A percentile compares a stretch with the other conserved stretches of the same genome.
Evolutionary conservation across 768 basidiomycete species (phyloP).

Genomic region (Nevesoporus exiguus): DNA sequence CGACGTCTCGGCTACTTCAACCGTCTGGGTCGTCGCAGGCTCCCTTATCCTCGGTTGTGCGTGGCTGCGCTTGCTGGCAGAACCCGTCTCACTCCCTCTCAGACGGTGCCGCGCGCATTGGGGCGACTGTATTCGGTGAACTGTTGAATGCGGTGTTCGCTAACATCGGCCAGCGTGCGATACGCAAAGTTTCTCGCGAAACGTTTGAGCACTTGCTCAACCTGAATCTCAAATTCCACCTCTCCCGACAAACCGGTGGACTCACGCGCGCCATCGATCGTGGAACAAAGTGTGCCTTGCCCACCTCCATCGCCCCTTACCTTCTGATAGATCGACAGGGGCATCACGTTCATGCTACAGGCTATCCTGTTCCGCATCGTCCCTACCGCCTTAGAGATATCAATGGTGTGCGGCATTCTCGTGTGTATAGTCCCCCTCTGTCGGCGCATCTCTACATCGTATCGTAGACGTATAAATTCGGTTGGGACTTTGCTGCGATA

Average conservation of each 20-base stretch:
- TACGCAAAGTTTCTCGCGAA: conserved; percentile 91
- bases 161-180: conserved; percentile 89
- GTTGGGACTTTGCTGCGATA: conserved; percentile 94
- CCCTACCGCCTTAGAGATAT: conserved; percentile 93
- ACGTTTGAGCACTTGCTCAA: conserved; percentile 93
- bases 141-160: conserved; percentile 95
- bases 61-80: conserved; percentile 29
- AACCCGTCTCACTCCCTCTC: neutral
- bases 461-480: conserved; percentile 89
- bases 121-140: conserved; percentile 87
- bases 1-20: conserved; percentile 65
- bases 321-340: conserved; percentile 45
- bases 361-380: conserved; percentile 93
- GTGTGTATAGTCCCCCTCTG: conserved; percentile 41
- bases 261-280: conserved; percentile 95
- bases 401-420: conserved; percentile 95
- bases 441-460: neutral
- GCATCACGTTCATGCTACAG: conserved; percentile 92
- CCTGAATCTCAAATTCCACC: conserved; percentile 89
- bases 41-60: conserved; percentile 86
- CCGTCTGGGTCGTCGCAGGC: conserved; percentile 92
- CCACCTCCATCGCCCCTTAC: neutral
- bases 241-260: conserved; percentile 92
- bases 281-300: conserved; percentile 78
- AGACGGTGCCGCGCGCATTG: conserved; percentile 92